Percentiles rank a stretch among this genome's conserved stretches.
These are phyloP conservation scores for Neurospora sp. DNA, from an alignment of 495 filamentous ascomycete species.

Conservation along the genomic window DNA sequence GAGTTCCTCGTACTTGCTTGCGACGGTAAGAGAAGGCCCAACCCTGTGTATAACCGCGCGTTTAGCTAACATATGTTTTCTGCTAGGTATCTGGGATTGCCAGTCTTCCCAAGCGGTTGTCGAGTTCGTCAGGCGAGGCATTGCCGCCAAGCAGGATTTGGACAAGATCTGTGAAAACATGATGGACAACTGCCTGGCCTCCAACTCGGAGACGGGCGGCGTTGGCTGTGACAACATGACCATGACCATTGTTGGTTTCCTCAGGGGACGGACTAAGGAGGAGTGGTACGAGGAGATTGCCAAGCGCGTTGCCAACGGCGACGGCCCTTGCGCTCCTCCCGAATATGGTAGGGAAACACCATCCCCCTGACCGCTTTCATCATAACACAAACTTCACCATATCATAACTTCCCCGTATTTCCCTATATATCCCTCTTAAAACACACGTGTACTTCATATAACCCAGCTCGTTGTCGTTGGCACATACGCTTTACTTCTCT, in stretches of 20 bases:
- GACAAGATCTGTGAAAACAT: constrained; percentile 96
- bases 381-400: background rate
- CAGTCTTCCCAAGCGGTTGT: constrained; percentile 95
- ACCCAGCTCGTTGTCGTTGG: background rate
- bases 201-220: constrained; percentile 93
- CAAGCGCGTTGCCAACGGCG: constrained; percentile 87
- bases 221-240: constrained; percentile 99
- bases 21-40: constrained; percentile 57
- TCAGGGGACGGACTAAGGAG: constrained; percentile 85
- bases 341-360: constrained; percentile 82
- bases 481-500: background rate
- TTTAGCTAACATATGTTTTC: background rate
- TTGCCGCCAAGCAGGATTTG: constrained; percentile 88
- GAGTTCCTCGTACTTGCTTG: constrained; percentile 96
- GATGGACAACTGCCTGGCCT: constrained; percentile 99
- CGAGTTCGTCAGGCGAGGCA: constrained; percentile 91
- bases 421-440: constrained; percentile 9
- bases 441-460: background rate
- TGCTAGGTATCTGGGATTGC: constrained; percentile 94
- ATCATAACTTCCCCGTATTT: background rate
- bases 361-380: constrained; percentile 4
- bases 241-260: constrained; percentile 81
- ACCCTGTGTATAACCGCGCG: background rate
- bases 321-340: constrained; percentile 96
- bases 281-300: constrained; percentile 96